Base-by-base conservation (phyloP, 371 early-diverging fungal species). In the Mortierella sp. region DNA sequence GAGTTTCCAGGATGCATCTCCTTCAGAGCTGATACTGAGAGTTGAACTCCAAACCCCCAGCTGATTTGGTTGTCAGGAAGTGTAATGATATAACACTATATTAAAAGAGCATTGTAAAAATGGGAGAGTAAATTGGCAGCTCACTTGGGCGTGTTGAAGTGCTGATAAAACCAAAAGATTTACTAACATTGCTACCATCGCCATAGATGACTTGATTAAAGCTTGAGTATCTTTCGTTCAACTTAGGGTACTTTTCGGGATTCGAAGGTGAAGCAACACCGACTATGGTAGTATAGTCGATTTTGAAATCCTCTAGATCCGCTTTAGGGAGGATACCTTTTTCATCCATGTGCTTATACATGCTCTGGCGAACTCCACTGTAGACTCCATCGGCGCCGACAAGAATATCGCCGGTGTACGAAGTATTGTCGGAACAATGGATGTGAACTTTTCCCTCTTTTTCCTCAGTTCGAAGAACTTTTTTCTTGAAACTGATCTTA, bases 361-460 rank as follows among this genome's bases (percentile, higher is more conserved):
- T 37, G 5, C 37, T 57, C 16, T 73, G 68, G 3, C 68, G 68
- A 3, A 67, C 67, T 1, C 28, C 63, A 35, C 63, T 66, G 28
- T 73, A 73, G 1, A 68, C 68, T 5, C 73, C 68, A 54, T 73
- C 73, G 0, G 73, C 73, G 5, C 66, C 73, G 5, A 67, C 54
- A 26, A 73, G 67, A 11, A 73, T 66, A 37, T 67, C 73, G 4
- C 66, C 73, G 10, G 26, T 22, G 28, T 55, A 65, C 2, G 62
- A 54, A 5, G 68, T 67, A 20, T 62, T 63, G 39, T 73, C 73
- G 10, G 67, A 52, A 51, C 66, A 68, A 45, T 49, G 32, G 14
- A 73, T 62, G 24, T 30, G 39, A 3, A 66, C 67, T 20, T 35
- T 35, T 3, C 62, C 58, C 4, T 62, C 67, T 12, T 62, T 58